Evolutionary conservation across 2,329 filamentous ascomycete genomes (phyloP).

Genomic region (Fusarium devonianum): DNA sequence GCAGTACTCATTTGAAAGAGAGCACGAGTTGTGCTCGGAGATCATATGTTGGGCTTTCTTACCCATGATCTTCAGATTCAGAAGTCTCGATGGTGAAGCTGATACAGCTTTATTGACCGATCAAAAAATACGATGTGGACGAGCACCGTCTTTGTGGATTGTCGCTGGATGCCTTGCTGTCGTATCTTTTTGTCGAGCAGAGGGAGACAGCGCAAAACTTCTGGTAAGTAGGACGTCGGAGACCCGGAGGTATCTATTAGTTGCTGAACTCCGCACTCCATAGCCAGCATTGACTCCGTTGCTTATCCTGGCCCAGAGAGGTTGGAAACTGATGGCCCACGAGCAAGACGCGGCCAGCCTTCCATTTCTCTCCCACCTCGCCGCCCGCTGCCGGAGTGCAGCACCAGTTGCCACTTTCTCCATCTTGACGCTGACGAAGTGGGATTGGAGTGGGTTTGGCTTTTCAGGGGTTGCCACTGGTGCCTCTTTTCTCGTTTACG

Average conservation of each 20-base stretch:
- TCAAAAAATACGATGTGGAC: not conserved
- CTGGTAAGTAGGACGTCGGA: not conserved
- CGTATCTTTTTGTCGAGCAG: not conserved
- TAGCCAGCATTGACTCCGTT: slow-evolving; percentile 34
- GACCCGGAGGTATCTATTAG: not conserved
- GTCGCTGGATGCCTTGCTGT: not conserved
- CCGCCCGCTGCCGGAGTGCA: slow-evolving; percentile 1
- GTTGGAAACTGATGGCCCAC: not conserved
- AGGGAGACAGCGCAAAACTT: not conserved
- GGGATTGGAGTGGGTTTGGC: slow-evolving; percentile 37
- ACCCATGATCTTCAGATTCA: not conserved
- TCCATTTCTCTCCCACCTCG: not conserved
- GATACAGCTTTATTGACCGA: not conserved
- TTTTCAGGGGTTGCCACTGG: slow-evolving; percentile 37
- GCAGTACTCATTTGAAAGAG: not conserved
- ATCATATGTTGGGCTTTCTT: not conserved
- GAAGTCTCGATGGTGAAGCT: not conserved
- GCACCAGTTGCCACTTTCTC: slow-evolving; percentile 8
- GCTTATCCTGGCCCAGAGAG: slow-evolving; percentile 19
- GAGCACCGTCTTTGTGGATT: not conserved
- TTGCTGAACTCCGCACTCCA: not conserved
- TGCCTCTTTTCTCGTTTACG: slow-evolving; percentile 43
- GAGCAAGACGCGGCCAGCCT: not conserved
- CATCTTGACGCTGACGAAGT: slow-evolving; percentile 37
- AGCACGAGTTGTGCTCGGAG: slow-evolving; percentile 1